Conservation (phyloP, 345 rosid genomes). For the Linum usitatissimum region DNA sequence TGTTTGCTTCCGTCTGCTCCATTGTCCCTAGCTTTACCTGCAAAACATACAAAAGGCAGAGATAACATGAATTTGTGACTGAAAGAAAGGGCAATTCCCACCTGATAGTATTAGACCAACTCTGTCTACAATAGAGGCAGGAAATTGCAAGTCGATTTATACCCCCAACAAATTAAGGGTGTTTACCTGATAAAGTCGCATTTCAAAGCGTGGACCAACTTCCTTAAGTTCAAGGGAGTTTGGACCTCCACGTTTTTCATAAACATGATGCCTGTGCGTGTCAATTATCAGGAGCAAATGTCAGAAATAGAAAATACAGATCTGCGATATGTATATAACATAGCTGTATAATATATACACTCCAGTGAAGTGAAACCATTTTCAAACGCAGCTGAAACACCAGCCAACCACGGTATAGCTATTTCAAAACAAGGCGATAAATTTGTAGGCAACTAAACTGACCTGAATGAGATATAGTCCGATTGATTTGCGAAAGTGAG, state of each 20-base stretch:
- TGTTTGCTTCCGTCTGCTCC: conserved; percentile 78
- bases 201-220: conserved; percentile 83
- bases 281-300: neutral
- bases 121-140: too few relatives aligned
- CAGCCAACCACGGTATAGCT: too few relatives aligned
- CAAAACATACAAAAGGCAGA: conserved; percentile 1
- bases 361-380: neutral
- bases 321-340: too few relatives aligned
- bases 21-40: conserved; percentile 76
- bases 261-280: conserved; percentile 58
- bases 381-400: neutral
- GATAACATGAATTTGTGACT: neutral
- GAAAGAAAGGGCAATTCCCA: too few relatives aligned
- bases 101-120: too few relatives aligned
- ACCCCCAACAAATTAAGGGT: neutral
- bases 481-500: conserved; percentile 74
- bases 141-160: too few relatives aligned
- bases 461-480: conserved; percentile 92
- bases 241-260: conserved; percentile 66
- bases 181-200: conserved; percentile 73
- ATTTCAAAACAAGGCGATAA: too few relatives aligned
- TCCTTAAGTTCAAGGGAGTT: conserved; percentile 74
- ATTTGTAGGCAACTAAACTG: conserved; percentile 5
- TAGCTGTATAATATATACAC: neutral
- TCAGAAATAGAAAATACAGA: neutral